Evolutionary conservation across 169 alveolate species (phyloP), one percentile per base, ranked within the genome.

Genomic region (Plasmodium sp.): DNA sequence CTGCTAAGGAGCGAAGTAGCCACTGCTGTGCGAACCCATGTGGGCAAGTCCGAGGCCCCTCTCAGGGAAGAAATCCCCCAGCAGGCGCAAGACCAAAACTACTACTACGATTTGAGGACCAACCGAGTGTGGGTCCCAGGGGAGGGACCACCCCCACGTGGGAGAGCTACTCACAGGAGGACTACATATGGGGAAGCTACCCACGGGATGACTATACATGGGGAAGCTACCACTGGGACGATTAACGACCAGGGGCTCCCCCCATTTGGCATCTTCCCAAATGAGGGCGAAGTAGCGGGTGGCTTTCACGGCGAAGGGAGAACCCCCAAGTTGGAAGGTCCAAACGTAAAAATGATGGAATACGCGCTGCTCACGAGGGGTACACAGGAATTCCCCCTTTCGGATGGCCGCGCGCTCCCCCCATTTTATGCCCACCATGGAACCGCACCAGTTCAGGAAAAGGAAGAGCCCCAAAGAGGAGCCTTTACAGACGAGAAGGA

Each of bases 101-200:
- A 84, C 39, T 84, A 43, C 34, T 84, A 71, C 22, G 84, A 84
- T 56, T 84, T 84, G 45, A 84, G 75, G 77, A 71, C 9, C 36
- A 6, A 48, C 54, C 33, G 72, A 71, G 18, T 84, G 22, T 39
- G 33, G 77, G 18, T 84, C n/a, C 75, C 10, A 36, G 16, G 75
- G 71, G 84, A 80, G 27, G 77, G n/a, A 67, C 5, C 31, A 3
- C 5, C 33, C 6, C 5, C 18, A 31, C 43, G n/a, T 62, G 36
- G 18, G 36, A 39, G 6, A 62, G 77, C 39, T 62, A 9, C 31
- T 0, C 39, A 18, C 56, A n/a, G 56, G 27, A 22, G 0, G 27
- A 22, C 27, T 22, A 22, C 18, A 31, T 18, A 5, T 62, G 36
- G 18, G 39, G 77, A 18, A 3, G 41, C 41, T 36, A 36, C 41